phyloP scores from a whole-genome alignment of 495 filamentous ascomycete genomes.

The Podospora pseudoanserina region DNA sequence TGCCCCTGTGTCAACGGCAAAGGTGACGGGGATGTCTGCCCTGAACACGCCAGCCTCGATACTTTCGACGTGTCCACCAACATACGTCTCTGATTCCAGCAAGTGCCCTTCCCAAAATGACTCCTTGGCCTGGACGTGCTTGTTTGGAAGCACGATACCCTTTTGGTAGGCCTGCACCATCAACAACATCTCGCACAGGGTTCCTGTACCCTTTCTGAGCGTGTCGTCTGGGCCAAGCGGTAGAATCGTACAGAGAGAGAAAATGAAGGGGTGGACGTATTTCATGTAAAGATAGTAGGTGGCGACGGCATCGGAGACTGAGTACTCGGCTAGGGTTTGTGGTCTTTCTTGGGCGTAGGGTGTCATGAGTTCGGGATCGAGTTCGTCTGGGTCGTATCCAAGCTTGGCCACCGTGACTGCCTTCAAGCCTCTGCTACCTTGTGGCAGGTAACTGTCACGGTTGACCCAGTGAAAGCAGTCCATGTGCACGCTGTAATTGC shows the following conservation, averaged over 20 bases:
- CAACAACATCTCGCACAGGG: conserved; percentile 95
- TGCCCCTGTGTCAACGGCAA: conserved; percentile 78
- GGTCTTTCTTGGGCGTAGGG: conserved; percentile 87
- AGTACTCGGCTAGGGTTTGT: conserved; percentile 94
- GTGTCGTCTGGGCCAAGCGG: conserved; percentile 91
- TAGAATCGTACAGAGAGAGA: conserved; percentile 95
- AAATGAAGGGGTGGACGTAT: conserved; percentile 99
- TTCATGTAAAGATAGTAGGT: conserved; percentile 99
- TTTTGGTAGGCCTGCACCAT: conserved; percentile 97
- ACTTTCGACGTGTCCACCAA: conserved; percentile 98
- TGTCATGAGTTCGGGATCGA: conserved; percentile 98
- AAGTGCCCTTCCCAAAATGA: conserved; percentile 96
- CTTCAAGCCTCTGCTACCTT: conserved; percentile 95
- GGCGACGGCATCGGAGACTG: conserved; percentile 96
- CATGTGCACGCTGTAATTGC: conserved; percentile 95
- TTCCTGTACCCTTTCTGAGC: conserved; percentile 92
- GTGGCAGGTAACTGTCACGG: conserved; percentile 94
- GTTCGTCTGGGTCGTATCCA: conserved; percentile 96
- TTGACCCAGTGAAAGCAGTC: conserved; percentile 99
- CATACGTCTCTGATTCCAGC: conserved; percentile 94
- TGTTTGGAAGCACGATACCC: conserved; percentile 91
- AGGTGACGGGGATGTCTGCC: conserved; percentile 89
- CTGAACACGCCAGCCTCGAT: conserved; percentile 98
- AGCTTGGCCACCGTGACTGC: conserved; percentile 96
- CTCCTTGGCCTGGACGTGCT: conserved; percentile 86